Evolutionary conservation across 306 rosid species (phyloP), one percentile per base, ranked within the genome.

Genomic region (Prunus padus): DNA sequence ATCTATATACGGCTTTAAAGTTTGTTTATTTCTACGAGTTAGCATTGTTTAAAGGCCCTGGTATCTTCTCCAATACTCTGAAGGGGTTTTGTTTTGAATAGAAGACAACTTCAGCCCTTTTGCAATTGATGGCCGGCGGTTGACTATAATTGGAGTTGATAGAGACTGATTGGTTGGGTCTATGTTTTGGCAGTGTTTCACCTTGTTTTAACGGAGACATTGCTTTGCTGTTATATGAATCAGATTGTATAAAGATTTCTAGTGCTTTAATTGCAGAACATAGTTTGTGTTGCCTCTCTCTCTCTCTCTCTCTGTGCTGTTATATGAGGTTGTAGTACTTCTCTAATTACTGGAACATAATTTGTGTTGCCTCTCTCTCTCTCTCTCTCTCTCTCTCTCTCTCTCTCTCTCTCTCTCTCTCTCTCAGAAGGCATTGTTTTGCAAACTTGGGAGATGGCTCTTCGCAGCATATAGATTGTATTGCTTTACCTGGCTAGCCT

Each of bases 141-240:
- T 30, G 67, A 30, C 42, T 18, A 1, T 5, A 52, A 8, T 19
- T 19, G 57, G 57, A 52, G 57, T 55, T 4, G 60, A 55, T 55
- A 55, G 26, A n/a, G 61, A 14, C 56, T 33, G 26, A 64, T 33
- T 64, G 47, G n/a, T 64, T 19, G 26, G 18, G 23, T 19, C 25
- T 19, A 3, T 64, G 69, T 18, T 37, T 10, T 64, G 25, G 47
- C 69, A n/a, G 69, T 64, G 69, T 33, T 37, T 64, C 26, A 33
- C 69, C 69, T 64, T 33, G 69, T 64, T 19, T 64, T 64, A 64
- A 64, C 26, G 49, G 69, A 64, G 69, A 31, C 49, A 33, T 64
- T 37, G 69, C 47, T 64, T 12, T 33, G 25, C 28, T 55, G 11
- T 52, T 52, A 52, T 55, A 55, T 64, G 68, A 33, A 55, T 64